A percentile compares a stretch with the other conserved stretches of the same genome.
phyloP scores from a whole-genome alignment of 768 basidiomycete genomes.

The Pulveroboletus sp. region DNA sequence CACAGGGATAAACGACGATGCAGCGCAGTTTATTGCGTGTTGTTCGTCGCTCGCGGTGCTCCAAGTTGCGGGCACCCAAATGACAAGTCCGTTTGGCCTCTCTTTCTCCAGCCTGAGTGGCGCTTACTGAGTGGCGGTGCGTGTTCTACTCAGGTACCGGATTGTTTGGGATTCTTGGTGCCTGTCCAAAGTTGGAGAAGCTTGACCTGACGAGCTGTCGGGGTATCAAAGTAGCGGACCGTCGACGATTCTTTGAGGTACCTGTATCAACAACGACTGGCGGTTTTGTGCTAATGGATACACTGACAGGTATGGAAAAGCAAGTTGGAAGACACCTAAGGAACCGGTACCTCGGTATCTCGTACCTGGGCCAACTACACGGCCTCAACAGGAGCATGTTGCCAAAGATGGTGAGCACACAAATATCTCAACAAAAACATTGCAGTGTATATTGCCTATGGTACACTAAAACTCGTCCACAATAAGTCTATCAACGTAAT shows the following conservation, averaged over 20 bases:
- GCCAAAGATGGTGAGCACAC: too few species aligned
- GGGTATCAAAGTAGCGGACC: slow-evolving; percentile 54
- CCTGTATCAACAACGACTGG: slow-evolving; percentile 8
- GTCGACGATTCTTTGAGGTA: slow-evolving; percentile 67
- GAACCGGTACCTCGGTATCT: too few species aligned
- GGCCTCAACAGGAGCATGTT: too few species aligned
- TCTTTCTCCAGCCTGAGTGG: neutral
- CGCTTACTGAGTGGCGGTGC: neutral
- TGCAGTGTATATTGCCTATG: neutral
- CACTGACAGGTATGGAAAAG: slow-evolving; percentile 25
- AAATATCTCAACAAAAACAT: too few species aligned
- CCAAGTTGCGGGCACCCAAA: slow-evolving; percentile 54
- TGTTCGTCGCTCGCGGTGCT: slow-evolving; percentile 49
- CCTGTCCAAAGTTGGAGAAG: slow-evolving; percentile 49
- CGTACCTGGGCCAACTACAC: too few species aligned
- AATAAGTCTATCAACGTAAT: neutral
- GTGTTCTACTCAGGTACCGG: slow-evolving; percentile 44
- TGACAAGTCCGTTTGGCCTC: slow-evolving; percentile 49
- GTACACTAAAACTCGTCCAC: neutral
- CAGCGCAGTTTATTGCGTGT: slow-evolving; percentile 48
- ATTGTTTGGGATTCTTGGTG: slow-evolving; percentile 55
- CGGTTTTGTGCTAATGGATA: neutral
- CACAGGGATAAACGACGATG: slow-evolving; percentile 59
- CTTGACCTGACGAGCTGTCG: slow-evolving; percentile 68
- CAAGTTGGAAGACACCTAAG: slow-evolving; percentile 7